Evolutionary conservation across 2,329 filamentous ascomycete species (phyloP), one percentile per base, ranked within the genome.

Genomic region (Fusarium subtropicale): DNA sequence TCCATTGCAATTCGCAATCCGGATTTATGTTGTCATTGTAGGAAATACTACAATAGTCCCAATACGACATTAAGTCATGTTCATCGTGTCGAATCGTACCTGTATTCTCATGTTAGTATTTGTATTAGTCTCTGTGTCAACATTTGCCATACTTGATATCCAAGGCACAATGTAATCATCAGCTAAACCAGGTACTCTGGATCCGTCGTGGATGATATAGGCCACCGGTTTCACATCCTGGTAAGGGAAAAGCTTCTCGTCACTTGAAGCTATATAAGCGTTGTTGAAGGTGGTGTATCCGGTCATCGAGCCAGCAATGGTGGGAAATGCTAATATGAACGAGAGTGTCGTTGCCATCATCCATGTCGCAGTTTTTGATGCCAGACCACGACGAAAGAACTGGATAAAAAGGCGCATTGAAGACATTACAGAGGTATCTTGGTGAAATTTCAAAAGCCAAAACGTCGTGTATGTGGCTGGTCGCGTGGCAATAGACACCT

Each of bases 241-340:
- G 6, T 63, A 54, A 0, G 15, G 20, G 0, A 48, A 4, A 0
- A 69, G 34, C 1, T 15, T 47, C 1, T 26, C 50, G 3, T 7
- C 12, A 1, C 12, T 16, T 0, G 28, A 7, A 0, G 13, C 54
- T 7, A 66, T 15, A 9, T 66, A 69, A 3, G 62, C 28, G 9
- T 44, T 30, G 4, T 53, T 58, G 1, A 39, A 60, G 0, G 61
- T 33, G 1, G 42, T 59, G 15, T 69, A 69, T 38, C 66, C 66
- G 0, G 66, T 66, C 66, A 69, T 69, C 0, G 66, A 69, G 5
- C 53, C n/a, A 9, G 46, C 46, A 5, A 64, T 34, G 0, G 66
- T 69, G 0, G 66, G 66, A 2, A 63, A 60, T 7, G 16, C 38
- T 2, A 69, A 26, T 4, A 69, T 54, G 3, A 69, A 18, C 0